Conservation (phyloP, 2,329 filamentous ascomycete species). For the Claviceps monticola region DNA sequence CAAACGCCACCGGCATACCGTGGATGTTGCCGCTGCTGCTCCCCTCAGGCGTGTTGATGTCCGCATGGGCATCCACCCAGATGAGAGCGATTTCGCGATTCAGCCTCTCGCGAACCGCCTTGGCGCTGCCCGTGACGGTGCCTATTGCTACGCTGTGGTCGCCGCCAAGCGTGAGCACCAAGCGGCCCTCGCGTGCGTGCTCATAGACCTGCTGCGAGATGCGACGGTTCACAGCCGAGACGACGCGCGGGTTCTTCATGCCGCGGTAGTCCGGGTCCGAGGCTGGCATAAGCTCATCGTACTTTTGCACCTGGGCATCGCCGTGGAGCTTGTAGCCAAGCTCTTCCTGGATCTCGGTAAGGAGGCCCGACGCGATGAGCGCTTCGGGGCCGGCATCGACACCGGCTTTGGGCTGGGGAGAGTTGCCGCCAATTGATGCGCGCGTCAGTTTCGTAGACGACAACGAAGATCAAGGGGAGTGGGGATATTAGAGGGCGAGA, state of each 20-base stretch:
- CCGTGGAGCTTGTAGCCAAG: conserved; percentile 81
- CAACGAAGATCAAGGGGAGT: not conserved
- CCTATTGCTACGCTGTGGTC: conserved; percentile 96
- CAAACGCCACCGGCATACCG: conserved; percentile 91
- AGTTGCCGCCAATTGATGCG: too few relatives aligned
- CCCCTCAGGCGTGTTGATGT: conserved; percentile 93
- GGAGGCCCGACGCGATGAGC: conserved; percentile 76
- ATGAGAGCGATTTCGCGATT: conserved; percentile 81
- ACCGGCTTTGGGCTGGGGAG: conserved; percentile 63
- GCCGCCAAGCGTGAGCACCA: conserved; percentile 86
- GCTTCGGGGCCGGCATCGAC: conserved; percentile 84
- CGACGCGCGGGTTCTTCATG: conserved; percentile 88
- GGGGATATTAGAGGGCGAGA: not conserved
- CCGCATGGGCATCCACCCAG: conserved; percentile 96
- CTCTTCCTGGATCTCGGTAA: conserved; percentile 69
- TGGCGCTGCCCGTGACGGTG: conserved; percentile 75
- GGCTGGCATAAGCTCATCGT: conserved; percentile 58
- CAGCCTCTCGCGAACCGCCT: conserved; percentile 72
- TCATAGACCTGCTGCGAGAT: conserved; percentile 77
- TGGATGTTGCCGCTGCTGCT: conserved; percentile 89
- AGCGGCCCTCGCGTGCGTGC: conserved; percentile 68
- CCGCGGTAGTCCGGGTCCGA: conserved; percentile 66
- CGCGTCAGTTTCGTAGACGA: too few relatives aligned
- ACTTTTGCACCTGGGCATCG: conserved; percentile 70
- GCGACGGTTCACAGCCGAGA: conserved; percentile 69